Percentiles rank a stretch among this genome's conserved stretches.
Evolutionary conservation across 2,329 filamentous ascomycete species (phyloP).

Genomic region (Colletotrichum salicis): DNA sequence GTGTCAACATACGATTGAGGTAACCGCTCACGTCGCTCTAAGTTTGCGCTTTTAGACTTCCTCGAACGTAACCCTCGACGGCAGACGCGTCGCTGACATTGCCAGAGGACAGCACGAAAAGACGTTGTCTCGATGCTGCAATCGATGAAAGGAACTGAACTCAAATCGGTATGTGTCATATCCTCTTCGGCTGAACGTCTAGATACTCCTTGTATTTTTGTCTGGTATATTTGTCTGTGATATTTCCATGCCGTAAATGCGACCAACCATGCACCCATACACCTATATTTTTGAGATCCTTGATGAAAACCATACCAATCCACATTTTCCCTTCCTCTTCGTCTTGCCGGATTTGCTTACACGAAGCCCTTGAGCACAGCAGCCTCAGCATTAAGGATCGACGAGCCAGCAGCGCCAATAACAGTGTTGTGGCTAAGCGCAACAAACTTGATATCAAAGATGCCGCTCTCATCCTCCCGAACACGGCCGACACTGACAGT

Average conservation of each 20-base stretch:
- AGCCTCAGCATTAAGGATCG: conserved; percentile 93
- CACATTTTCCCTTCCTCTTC: background rate
- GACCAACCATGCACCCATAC: conserved; percentile 12
- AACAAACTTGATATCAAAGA: conserved; percentile 96
- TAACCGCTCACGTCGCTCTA: too few species aligned
- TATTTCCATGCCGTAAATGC: conserved; percentile 9
- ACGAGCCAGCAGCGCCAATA: conserved; percentile 95
- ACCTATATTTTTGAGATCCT: background rate
- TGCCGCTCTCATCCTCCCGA: conserved; percentile 84
- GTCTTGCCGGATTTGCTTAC: conserved; percentile 48
- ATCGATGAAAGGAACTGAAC: too few species aligned
- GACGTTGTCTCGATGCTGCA: too few species aligned
- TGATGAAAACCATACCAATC: background rate
- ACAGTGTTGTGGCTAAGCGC: conserved; percentile 90
- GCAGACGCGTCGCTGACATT: too few species aligned
- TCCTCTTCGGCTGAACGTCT: too few species aligned
- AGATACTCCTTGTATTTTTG: too few species aligned
- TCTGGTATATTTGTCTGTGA: conserved; percentile 25
- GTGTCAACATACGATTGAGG: too few species aligned
- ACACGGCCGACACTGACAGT: conserved; percentile 91
- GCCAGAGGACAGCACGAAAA: too few species aligned
- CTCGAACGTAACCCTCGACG: too few species aligned
- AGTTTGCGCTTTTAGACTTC: too few species aligned
- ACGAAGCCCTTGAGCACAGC: conserved; percentile 89
- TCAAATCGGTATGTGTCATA: too few species aligned